Conservation (phyloP, 1,284 basidiomycete species). For the Trichosporon faecale region DNA sequence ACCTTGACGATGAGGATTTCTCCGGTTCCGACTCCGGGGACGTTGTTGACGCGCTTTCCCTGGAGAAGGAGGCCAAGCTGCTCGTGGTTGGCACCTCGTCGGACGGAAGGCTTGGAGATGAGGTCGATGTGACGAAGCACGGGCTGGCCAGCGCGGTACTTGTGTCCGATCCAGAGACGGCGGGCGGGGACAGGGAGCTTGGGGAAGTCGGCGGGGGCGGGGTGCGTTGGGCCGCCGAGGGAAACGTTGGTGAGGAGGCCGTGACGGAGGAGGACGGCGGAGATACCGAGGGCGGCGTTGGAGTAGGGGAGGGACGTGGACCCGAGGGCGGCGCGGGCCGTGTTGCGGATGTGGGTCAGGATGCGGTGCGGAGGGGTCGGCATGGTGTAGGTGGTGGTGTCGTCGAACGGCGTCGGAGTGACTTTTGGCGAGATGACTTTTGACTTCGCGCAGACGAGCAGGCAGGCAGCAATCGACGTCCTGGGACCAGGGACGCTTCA, state of each 20-base stretch:
- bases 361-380: conserved; percentile 44
- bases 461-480: neutral
- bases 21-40: conserved; percentile 47
- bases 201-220: conserved; percentile 40
- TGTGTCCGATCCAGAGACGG: conserved; percentile 48
- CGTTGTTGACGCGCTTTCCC: conserved; percentile 47
- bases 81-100: conserved; percentile 37
- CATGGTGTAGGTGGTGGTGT: conserved; percentile 19
- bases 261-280: conserved; percentile 48
- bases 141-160: conserved; percentile 48
- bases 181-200: conserved; percentile 34
- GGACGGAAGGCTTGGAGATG: conserved; percentile 43
- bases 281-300: conserved; percentile 43
- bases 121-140: conserved; percentile 45
- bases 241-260: conserved; percentile 50
- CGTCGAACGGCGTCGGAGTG: neutral
- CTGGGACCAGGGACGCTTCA: neutral
- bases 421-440: neutral
- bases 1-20: conserved; percentile 49
- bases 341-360: conserved; percentile 48
- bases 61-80: conserved; percentile 48
- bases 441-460: conserved; percentile 1
- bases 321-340: conserved; percentile 44
- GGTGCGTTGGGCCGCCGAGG: conserved; percentile 41
- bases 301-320: conserved; percentile 49